A percentile compares a stretch with the other conserved stretches of the same genome.
These are phyloP conservation scores for Scleroderma citrinum DNA, from an alignment of 768 basidiomycete species.

Conservation along the genomic window DNA sequence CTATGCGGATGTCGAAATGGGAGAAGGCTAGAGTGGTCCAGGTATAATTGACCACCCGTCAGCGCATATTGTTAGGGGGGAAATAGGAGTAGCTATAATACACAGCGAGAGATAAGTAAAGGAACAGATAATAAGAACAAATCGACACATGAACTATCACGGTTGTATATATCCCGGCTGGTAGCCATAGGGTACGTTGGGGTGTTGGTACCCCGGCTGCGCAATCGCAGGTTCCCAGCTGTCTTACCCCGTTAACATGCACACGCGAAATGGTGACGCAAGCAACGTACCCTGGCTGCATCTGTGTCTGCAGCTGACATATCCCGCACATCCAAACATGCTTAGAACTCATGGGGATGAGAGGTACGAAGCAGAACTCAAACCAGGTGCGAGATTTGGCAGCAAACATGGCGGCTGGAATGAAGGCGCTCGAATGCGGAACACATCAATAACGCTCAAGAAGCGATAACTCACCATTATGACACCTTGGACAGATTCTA, in stretches of 20 bases:
- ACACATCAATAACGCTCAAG: background rate
- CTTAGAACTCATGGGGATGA: constrained; percentile 57
- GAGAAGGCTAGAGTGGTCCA: background rate
- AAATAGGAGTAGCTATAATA: background rate
- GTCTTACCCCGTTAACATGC: background rate
- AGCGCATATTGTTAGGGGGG: no score
- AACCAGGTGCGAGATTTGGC: constrained; percentile 70
- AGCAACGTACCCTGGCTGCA: constrained; percentile 43
- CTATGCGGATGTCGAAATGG: constrained; percentile 6
- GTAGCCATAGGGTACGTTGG: constrained; percentile 16
- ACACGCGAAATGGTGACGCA: background rate
- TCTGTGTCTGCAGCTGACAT: constrained; percentile 57
- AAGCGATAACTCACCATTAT: constrained; percentile 52
- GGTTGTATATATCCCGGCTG: constrained; percentile 23
- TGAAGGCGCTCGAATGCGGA: background rate
- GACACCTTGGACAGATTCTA: constrained; percentile 63
- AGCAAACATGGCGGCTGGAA: constrained; percentile 49
- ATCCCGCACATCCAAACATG: constrained; percentile 68
- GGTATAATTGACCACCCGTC: constrained; percentile 6
- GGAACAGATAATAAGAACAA: background rate
- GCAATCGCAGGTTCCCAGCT: constrained; percentile 34
- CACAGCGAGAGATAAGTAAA: background rate
- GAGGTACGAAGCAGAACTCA: constrained; percentile 67
- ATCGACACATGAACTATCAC: constrained; percentile 3
- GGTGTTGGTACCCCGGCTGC: constrained; percentile 35